Evolutionary conservation across 108 stramenopile species (phyloP).

Genomic region (Chaetoceros tenuissimus): DNA sequence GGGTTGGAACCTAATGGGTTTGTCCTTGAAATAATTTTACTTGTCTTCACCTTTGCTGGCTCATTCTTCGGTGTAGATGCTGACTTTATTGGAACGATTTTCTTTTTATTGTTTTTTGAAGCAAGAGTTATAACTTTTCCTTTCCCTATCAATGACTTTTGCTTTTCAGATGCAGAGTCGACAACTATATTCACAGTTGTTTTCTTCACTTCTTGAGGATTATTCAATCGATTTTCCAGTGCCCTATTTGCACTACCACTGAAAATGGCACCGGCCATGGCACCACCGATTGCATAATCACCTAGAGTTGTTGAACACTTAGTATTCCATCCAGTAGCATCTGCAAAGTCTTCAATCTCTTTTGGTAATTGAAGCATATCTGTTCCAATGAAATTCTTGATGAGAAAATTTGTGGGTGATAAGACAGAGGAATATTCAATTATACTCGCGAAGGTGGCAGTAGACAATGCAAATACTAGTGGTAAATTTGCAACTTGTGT

Average conservation of each 20-base stretch:
- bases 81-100: neutral
- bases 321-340: neutral
- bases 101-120: neutral
- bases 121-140: neutral
- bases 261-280: neutral
- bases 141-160: slow-evolving; percentile 1
- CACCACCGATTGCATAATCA: neutral
- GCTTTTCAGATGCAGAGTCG: neutral
- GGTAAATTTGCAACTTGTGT: neutral
- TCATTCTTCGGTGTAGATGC: neutral
- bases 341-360: neutral
- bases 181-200: neutral
- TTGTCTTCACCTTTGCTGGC: neutral
- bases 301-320: neutral
- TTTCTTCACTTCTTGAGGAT: neutral
- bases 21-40: neutral
- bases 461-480: neutral
- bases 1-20: neutral
- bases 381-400: neutral
- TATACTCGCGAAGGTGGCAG: neutral
- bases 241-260: neutral
- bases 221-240: neutral
- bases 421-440: neutral
- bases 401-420: neutral
- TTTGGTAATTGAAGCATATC: neutral